Percentiles rank a stretch among this genome's conserved stretches.
Conservation (phyloP, 768 basidiomycete genomes). For the Russula sp. region DNA sequence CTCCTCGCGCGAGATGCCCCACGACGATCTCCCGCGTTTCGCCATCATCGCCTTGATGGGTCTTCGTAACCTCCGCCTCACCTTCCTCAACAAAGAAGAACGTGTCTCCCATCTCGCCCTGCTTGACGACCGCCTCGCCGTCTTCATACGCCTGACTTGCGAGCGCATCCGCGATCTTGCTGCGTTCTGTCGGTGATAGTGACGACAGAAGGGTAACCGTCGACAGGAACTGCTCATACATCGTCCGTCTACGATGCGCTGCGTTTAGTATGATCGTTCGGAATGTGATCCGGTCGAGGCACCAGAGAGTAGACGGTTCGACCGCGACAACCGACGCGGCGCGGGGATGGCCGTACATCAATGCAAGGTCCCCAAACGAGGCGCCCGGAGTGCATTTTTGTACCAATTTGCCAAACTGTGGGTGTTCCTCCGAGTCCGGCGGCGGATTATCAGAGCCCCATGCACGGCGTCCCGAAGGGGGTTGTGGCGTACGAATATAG, state of each 20-base stretch:
- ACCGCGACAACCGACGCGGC: constrained; percentile 90
- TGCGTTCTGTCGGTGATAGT: constrained; percentile 80
- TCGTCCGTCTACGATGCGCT: constrained; percentile 82
- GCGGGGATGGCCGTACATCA: constrained; percentile 97
- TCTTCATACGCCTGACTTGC: constrained; percentile 75
- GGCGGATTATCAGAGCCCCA: constrained; percentile 46
- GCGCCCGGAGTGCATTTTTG: constrained; percentile 77
- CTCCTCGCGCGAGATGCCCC: constrained; percentile 76
- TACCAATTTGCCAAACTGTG: constrained; percentile 74
- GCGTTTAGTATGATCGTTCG: constrained; percentile 94
- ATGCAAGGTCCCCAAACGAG: constrained; percentile 92
- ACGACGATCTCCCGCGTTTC: constrained; percentile 62
- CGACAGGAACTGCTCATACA: constrained; percentile 96
- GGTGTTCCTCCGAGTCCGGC: constrained; percentile 42
- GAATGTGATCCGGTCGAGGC: constrained; percentile 96
- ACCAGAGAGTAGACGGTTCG: constrained; percentile 83
- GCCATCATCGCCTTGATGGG: constrained; percentile 52
- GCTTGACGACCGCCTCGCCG: constrained; percentile 81
- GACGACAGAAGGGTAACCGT: constrained; percentile 84
- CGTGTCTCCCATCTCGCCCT: constrained; percentile 94
- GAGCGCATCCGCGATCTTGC: constrained; percentile 96
- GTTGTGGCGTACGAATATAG: constrained; percentile 65
- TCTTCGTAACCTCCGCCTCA: constrained; percentile 80
- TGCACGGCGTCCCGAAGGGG: constrained; percentile 38
- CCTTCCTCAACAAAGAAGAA: constrained; percentile 98